phyloP scores from a whole-genome alignment of 192 early-diverging fungal genomes.

The Coemansia sp. region DNA sequence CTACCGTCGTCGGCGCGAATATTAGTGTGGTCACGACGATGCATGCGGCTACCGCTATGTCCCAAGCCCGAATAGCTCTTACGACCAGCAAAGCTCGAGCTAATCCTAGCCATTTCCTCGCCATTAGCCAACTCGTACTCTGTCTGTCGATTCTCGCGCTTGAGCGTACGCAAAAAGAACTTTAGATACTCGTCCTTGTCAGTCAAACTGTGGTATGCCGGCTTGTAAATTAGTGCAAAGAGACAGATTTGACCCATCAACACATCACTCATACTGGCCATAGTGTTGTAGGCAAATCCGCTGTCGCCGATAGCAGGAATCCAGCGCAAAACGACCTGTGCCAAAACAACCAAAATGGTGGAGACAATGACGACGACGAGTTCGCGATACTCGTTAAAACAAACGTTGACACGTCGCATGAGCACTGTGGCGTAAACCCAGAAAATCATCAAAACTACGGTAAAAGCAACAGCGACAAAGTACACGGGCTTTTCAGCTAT shows the following conservation, averaged over 20 bases:
- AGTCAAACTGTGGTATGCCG: conserved; percentile 25
- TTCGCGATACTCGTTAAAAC: conserved; percentile 46
- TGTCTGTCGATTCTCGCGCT: conserved; percentile 20
- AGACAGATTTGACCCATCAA: conserved; percentile 33
- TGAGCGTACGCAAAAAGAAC: conserved; percentile 33
- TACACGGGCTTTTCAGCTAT: conserved; percentile 35
- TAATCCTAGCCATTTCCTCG: conserved; percentile 16
- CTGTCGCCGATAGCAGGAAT: conserved; percentile 29
- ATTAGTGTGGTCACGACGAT: not conserved
- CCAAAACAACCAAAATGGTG: conserved; percentile 18
- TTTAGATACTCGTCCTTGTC: conserved; percentile 29
- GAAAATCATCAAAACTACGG: conserved; percentile 17
- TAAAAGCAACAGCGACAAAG: conserved; percentile 33
- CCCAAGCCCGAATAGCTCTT: conserved; percentile 6
- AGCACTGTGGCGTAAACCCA: conserved; percentile 31
- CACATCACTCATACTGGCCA: conserved; percentile 38
- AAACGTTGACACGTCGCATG: conserved; percentile 31
- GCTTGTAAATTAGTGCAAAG: conserved; percentile 20
- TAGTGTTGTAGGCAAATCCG: conserved; percentile 36
- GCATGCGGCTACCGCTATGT: not conserved
- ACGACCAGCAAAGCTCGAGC: conserved; percentile 11
- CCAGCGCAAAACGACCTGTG: conserved; percentile 48
- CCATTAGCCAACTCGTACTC: conserved; percentile 52
- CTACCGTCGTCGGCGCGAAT: conserved; percentile 1
- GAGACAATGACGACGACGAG: conserved; percentile 25